Base-by-base conservation (phyloP, 352 stramenopile species). In the Globisporangium mamillatum region DNA sequence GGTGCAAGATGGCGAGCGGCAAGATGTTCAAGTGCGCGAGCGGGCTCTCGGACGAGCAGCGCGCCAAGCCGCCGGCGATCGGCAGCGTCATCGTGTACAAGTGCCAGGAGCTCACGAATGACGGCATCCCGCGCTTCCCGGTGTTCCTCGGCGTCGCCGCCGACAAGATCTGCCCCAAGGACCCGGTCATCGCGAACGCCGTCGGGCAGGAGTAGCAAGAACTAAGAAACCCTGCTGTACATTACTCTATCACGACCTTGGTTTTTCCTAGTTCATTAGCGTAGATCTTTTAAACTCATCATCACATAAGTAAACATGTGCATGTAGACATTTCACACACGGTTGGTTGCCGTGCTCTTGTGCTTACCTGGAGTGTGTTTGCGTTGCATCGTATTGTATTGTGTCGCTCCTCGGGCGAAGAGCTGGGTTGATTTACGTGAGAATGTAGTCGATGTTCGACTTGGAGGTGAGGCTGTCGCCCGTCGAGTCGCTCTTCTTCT, bases 41-140 rank as follows among this genome's bases (percentile, higher is more conserved):
- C 22, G 86, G 86, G 0, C 73, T 93, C 12, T 91, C 81, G 32
- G 82, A 92, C 64, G 58, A 75, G 53, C 74, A 90, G 67, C 78
- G 81, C 41, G 72, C 68, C 38, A 67, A 79, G 1, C 84, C 84
- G 20, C 81, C 84, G 1, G 48, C 61, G 8, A 63, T 91, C 27
- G 84, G 81, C 10, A 76, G 73, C n/a, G 87, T 91, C 66, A 75
- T 94, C 58, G 86, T 90, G 71, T 92, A 92, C 77, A 90, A 90
- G 66, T 94, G 81, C 46, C 83, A 92, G 65, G 86, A 94, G 69
- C 79, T 91, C 53, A 94, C 82, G 60, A 81, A 81, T 60, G 79
- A 79, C 64, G 76, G 78, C 24, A 86, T 91, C 62, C 86, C 86
- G 18, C 80, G 86, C 10, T 94, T 94, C 74, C 86, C 86, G 0